Conservation (phyloP, 192 early-diverging fungal genomes). For the Entomortierella chlamydospora region DNA sequence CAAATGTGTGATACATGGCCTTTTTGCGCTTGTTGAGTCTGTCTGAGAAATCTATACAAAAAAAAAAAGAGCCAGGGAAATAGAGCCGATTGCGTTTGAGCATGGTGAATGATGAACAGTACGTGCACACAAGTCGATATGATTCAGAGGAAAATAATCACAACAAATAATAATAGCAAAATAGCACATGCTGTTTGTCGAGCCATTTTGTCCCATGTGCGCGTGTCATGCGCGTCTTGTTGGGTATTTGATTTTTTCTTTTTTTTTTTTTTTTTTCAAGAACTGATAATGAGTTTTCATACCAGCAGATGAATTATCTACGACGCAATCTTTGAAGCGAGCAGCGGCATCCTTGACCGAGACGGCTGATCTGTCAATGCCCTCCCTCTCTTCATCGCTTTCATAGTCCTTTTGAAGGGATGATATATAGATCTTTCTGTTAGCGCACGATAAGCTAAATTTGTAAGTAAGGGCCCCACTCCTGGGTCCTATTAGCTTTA, state of each 20-base stretch:
- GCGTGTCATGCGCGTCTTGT: slow-evolving; percentile 13
- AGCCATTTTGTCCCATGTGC: not conserved
- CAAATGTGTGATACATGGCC: slow-evolving; percentile 68
- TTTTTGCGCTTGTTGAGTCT: slow-evolving; percentile 66
- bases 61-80: too few relatives aligned
- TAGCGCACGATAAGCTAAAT: too few relatives aligned
- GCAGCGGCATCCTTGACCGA: slow-evolving; percentile 65
- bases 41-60: slow-evolving; percentile 67
- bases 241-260: not conserved
- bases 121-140: not conserved
- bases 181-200: not conserved
- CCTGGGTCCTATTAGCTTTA: slow-evolving; percentile 2
- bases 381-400: slow-evolving; percentile 72
- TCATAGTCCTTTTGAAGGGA: slow-evolving; percentile 23
- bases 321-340: slow-evolving; percentile 67
- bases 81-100: too few relatives aligned
- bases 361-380: slow-evolving; percentile 64
- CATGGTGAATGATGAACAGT: too few relatives aligned
- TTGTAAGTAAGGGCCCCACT: too few relatives aligned
- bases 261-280: not conserved
- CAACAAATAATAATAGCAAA: not conserved
- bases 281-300: not conserved
- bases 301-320: slow-evolving; percentile 66
- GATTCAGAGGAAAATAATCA: not conserved
- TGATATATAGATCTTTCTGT: not conserved